Percentiles rank a stretch among this genome's conserved stretches.
These are phyloP conservation scores for Agaricus subrufescens DNA, from an alignment of 768 basidiomycete genomes.

Conservation along the genomic window DNA sequence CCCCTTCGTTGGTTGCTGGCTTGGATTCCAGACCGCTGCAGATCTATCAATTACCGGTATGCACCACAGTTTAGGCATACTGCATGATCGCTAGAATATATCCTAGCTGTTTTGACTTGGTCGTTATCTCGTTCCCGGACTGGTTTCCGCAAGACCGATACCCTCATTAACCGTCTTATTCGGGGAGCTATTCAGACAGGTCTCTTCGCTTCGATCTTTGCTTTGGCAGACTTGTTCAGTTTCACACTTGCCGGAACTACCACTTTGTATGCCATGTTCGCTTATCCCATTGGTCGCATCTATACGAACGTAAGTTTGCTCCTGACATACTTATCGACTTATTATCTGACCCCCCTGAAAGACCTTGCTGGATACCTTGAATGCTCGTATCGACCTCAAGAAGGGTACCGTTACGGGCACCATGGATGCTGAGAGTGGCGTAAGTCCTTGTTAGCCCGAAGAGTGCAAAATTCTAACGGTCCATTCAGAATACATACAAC, in stretches of 20 bases:
- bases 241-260: slow-evolving; percentile 24
- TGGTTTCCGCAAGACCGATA: slow-evolving; percentile 42
- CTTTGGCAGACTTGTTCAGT: slow-evolving; percentile 38
- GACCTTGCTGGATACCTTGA: slow-evolving; percentile 38
- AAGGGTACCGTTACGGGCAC: slow-evolving; percentile 16
- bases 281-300: slow-evolving; percentile 24
- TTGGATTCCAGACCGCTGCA: slow-evolving; percentile 34
- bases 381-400: slow-evolving; percentile 27
- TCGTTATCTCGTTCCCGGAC: slow-evolving; percentile 36
- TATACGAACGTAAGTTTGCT: slow-evolving; percentile 38
- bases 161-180: slow-evolving; percentile 40
- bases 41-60: slow-evolving; percentile 40
- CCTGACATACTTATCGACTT: neutral
- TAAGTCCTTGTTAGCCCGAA: neutral
- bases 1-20: slow-evolving; percentile 35
- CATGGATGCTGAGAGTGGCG: slow-evolving; percentile 19
- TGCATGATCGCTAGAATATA: neutral
- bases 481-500: slow-evolving; percentile 16
- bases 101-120: slow-evolving; percentile 14
- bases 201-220: slow-evolving; percentile 39
- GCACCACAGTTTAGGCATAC: slow-evolving; percentile 9
- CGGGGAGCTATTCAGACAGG: slow-evolving; percentile 47
- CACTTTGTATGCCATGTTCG: slow-evolving; percentile 20
- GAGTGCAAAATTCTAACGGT: slow-evolving; percentile 5
- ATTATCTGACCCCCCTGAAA: slow-evolving; percentile 9